Evolutionary conservation across 2,329 filamentous ascomycete species (phyloP), one percentile per base, ranked within the genome.

Genomic region (Orbilia oligospora): DNA sequence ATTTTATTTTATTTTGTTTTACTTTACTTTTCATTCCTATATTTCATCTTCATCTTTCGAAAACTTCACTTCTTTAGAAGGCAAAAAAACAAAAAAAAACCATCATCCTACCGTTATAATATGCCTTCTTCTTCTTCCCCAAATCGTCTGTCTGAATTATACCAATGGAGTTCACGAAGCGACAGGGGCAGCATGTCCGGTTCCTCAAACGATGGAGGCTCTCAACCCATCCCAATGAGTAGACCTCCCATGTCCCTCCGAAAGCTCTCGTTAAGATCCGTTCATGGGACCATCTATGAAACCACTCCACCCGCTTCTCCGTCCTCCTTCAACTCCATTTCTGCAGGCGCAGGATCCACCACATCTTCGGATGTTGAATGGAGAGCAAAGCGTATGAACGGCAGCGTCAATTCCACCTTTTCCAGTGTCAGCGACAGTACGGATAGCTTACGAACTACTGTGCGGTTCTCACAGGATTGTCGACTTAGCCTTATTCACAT

Each of bases 401-500:
- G 53, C 58, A 65, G 71, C 71, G 71, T 76, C 68, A 69, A 76
- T 67, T 51, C 61, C 58, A 53, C 53, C 55, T 73, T 78, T 64
- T 72, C 63, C 68, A 51, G 36, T 27, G 63, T 44, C 61, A 78
- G 53, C 73, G 71, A 66, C 73, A 73, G 68, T 72, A 64, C 64
- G 67, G 79, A 76, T 75, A 76, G 81, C 81, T 82, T 82, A 82
- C 81, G 81, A 78, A 81, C 81, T 55, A 81, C 81, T 63, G 81
- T 81, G 79, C 81, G 81, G 76, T 81, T 82, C 80, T 69, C 82
- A 76, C 86, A 98, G 96, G 92, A 97, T 83, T 93, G 93, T 81
- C 91, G 91, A 80, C 90, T 97, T 82, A 93, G 91, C 82, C 88
- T 99, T 78, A 93, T 98, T 83, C 94, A 97, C 84, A 94, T 98